These are phyloP conservation scores for Stephanodiscus minutulus DNA, from an alignment of 108 stramenopile genomes.

Conservation along the genomic window DNA sequence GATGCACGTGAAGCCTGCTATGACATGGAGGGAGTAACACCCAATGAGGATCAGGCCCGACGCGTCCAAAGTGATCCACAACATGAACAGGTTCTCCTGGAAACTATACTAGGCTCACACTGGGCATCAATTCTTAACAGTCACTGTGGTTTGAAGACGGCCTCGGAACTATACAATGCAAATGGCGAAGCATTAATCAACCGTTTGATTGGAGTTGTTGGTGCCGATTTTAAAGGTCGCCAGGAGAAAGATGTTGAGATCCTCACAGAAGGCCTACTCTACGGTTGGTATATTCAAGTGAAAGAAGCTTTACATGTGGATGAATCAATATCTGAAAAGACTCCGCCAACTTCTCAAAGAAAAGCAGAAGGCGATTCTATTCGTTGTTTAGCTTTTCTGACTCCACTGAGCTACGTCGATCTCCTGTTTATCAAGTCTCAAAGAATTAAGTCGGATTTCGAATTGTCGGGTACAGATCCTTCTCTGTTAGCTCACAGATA, in stretches of 20 bases:
- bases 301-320: constrained; percentile 9
- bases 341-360: neutral
- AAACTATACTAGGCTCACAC: constrained; percentile 11
- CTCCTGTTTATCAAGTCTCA: constrained; percentile 20
- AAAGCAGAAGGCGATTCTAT: neutral
- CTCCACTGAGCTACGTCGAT: constrained; percentile 28
- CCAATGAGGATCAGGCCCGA: neutral
- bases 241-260: constrained; percentile 5
- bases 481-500: constrained; percentile 11
- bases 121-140: constrained; percentile 9
- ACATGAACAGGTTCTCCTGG: neutral
- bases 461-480: constrained; percentile 12
- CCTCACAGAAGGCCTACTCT: constrained; percentile 30
- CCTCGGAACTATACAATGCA: constrained; percentile 17
- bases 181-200: constrained; percentile 1
- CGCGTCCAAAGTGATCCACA: neutral
- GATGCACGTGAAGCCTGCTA: neutral
- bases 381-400: neutral
- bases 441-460: constrained; percentile 20
- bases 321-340: neutral
- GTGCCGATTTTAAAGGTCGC: constrained; percentile 6
- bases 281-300: constrained; percentile 26
- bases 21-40: neutral
- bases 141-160: constrained; percentile 20
- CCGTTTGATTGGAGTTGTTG: constrained; percentile 8